Percentiles rank a stretch among this genome's conserved stretches.
Conservation (phyloP, 2,329 filamentous ascomycete genomes). For the Sporothrix humicola region DNA sequence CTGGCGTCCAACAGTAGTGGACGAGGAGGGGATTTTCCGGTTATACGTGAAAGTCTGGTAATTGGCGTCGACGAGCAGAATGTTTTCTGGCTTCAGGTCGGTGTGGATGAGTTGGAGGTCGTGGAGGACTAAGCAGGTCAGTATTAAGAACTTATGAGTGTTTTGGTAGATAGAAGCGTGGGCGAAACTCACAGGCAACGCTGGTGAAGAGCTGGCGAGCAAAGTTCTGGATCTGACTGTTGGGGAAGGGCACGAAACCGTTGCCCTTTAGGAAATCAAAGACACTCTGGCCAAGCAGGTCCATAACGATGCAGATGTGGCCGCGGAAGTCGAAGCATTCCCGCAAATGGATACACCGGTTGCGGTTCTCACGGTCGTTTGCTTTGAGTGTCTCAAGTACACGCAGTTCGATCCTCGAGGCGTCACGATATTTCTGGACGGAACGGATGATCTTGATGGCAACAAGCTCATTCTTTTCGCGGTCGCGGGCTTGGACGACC, state of each 20-base stretch:
- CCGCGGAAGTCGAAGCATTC: conserved; percentile 98
- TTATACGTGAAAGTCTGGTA: conserved; percentile 76
- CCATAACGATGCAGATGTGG: conserved; percentile 87
- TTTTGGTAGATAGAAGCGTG: too few relatives aligned
- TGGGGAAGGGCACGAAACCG: conserved; percentile 93
- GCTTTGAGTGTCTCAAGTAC: conserved; percentile 90
- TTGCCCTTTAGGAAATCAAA: conserved; percentile 98
- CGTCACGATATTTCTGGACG: conserved; percentile 97
- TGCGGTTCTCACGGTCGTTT: conserved; percentile 90
- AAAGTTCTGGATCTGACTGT: conserved; percentile 97
- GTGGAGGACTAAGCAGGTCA: conserved; percentile 72
- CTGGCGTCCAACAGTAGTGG: conserved; percentile 62
- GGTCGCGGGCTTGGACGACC: conserved; percentile 90
- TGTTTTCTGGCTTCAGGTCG: conserved; percentile 73
- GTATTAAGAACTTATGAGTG: not conserved
- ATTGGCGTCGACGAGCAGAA: conserved; percentile 67
- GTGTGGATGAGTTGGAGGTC: conserved; percentile 98
- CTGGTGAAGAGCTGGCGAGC: conserved; percentile 96
- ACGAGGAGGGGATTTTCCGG: conserved; percentile 71
- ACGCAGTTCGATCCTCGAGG: conserved; percentile 89
- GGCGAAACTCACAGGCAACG: conserved; percentile 79
- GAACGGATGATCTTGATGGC: conserved; percentile 98
- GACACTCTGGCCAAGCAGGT: conserved; percentile 86
- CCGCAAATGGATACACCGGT: conserved; percentile 93
- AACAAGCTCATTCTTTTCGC: conserved; percentile 74